phyloP scores from a whole-genome alignment of 2,329 filamentous ascomycete species.

The Fusarium oxysporum region DNA sequence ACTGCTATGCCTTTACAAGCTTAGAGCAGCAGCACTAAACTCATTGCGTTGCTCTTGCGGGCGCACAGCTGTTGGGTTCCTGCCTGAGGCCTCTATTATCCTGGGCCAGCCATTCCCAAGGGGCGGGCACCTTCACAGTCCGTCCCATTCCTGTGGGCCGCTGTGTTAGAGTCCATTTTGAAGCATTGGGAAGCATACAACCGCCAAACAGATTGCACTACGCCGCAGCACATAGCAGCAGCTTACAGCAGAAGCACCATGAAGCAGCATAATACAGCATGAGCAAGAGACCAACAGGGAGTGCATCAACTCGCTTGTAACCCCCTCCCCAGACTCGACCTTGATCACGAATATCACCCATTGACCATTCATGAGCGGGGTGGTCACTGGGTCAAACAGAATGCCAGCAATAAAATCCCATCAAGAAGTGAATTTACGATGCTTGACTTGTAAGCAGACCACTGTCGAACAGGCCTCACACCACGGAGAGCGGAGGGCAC shows the following conservation, averaged over 20 bases:
- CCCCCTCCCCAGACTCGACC: conserved; percentile 18
- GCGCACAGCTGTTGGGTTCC: conserved; percentile 16
- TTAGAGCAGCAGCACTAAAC: conserved; percentile 13
- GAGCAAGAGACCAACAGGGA: conserved; percentile 4
- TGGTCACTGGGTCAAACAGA: conserved; percentile 32
- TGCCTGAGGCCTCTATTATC: conserved; percentile 28
- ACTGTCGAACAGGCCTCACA: conserved; percentile 41
- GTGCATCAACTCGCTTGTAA: conserved; percentile 15
- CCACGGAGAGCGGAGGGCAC: conserved; percentile 36
- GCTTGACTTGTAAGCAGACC: conserved; percentile 40
- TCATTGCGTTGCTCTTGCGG: conserved; percentile 26
- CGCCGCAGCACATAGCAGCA: conserved; percentile 18
- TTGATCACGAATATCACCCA: conserved; percentile 10
- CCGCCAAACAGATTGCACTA: conserved; percentile 19
- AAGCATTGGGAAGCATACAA: conserved; percentile 13
- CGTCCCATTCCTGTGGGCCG: conserved; percentile 32
- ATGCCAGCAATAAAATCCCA: conserved; percentile 36
- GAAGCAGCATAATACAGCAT: conserved; percentile 9
- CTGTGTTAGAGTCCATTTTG: not conserved
- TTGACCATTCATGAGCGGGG: conserved; percentile 37
- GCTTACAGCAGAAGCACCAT: conserved; percentile 17
- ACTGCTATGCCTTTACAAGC: conserved; percentile 3
- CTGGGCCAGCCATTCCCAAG: conserved; percentile 6
- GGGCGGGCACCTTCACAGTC: conserved; percentile 7
- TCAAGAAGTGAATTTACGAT: conserved; percentile 32